Conservation (phyloP, 306 rosid species). For the Cajanus cajan region DNA sequence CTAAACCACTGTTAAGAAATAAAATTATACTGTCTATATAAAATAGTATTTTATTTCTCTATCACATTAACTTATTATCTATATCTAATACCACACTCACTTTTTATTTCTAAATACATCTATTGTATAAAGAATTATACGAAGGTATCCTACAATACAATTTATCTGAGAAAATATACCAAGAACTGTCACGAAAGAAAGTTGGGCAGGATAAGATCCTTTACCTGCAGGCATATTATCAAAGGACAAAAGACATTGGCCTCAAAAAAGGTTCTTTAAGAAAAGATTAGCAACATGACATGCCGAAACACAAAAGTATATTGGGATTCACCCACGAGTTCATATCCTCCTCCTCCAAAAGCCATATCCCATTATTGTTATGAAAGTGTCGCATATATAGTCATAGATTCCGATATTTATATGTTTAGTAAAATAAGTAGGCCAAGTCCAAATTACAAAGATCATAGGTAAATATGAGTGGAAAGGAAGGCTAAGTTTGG, state of each 20-base stretch:
- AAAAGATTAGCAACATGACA: conserved; percentile 36
- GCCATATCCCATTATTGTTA: conserved; percentile 2
- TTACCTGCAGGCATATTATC: conserved; percentile 39
- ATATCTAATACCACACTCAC: background rate
- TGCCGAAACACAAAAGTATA: conserved; percentile 37
- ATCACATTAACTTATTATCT: background rate
- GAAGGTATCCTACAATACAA: background rate
- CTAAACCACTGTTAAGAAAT: conserved; percentile 40
- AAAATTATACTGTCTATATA: background rate
- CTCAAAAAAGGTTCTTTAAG: conserved; percentile 31
- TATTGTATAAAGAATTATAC: background rate
- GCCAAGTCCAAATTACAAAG: background rate
- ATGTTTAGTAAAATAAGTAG: background rate
- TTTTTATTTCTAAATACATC: background rate
- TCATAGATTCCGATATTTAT: conserved; percentile 1
- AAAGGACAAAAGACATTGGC: conserved; percentile 27
- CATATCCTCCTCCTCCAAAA: background rate
- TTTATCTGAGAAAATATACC: conserved; percentile 31
- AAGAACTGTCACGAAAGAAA: conserved; percentile 32
- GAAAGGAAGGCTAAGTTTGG: conserved; percentile 41
- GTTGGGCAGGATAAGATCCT: conserved; percentile 38
- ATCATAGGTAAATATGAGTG: conserved; percentile 8
- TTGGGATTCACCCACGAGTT: conserved; percentile 30
- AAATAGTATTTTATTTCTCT: background rate
- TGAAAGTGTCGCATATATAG: background rate